Base-by-base conservation (phyloP, 331 rosid genomes). In the Ulmus americana region DNA sequence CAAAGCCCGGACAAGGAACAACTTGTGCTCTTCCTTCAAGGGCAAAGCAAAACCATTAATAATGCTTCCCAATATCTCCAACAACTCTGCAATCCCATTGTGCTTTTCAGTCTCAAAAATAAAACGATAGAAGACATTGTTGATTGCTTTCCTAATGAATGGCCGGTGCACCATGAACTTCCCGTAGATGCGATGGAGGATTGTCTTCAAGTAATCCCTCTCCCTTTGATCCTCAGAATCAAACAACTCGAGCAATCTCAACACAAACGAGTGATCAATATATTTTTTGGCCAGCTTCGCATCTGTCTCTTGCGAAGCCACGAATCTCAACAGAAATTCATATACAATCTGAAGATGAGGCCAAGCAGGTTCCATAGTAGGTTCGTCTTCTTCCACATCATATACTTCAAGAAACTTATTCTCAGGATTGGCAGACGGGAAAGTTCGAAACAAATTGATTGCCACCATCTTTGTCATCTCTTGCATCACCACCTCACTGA, bases 151-250 rank as follows among this genome's bases (percentile, higher is more conserved):
- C 75, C 95, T 73, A 68, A 88, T 85, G 78, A 79, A 85, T 0
- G 95, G 95, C 8, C 91, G 78, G 68, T 88, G 91, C 67, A 88
- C 95, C 95, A 84, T 87, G 77, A 87, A 84, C 80, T 87, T 87
- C 69, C 88, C 91, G 46, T 87, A 87, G 58, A 88, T 67, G 5
- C 89, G 85, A 64, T 88, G 95, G 64, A 88, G 87, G 65, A 85
- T 85, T 0, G 86, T 83, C 75, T 88, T 88, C 45, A 83, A 72
- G 83, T 85, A 85, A 42, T 88, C 95, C 76, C 91, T 81, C 80
- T 88, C 95, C 77, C 95, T 77, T 53, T 80, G 95, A 65, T 88
- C 95, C 82, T 85, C 91, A 3, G 95, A 88, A 62, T 88, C 89
- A 64, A 88, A 88, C 79, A 88, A 76, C 60, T 85, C 91, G 22